Base-by-base conservation (phyloP, 495 filamentous ascomycete species). In the Penicillium simplicissimum region DNA sequence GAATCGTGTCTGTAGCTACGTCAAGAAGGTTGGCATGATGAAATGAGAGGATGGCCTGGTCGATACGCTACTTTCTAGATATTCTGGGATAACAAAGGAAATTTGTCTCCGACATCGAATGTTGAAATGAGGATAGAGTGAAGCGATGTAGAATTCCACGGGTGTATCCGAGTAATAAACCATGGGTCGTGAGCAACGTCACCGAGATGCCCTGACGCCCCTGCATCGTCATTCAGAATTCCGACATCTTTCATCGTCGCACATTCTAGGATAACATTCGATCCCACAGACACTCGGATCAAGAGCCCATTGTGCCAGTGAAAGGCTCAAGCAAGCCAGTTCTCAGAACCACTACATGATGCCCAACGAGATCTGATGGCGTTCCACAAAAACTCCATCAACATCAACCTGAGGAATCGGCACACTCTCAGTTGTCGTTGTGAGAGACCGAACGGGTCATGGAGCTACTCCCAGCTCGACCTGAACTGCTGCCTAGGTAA, bases 401-500 rank as follows among this genome's bases (percentile, higher is more conserved):
- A 59, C 25, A 63, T 63, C 35, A 51, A 38, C 37, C 40, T 63
- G 15, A 34, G 57, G 15, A 47, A 63, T 38, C 55, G 52, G 5
- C 56, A 59, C 51, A 40, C 40, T 40, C 56, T 63, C 33, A 54
- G 43, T 31, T 59, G 61, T 31, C 61, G 49, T 23, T 63, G 61
- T 36, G 28, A 55, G 49, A 28, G 57, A 19, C 55, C 55, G 1
- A 52, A 63, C 19, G 61, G 61, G 9, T 34, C 55, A 11, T 59
- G 55, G 61, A 34, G 33, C 3, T 59, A 55, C 33, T 58, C 61
- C 23, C 23, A 25, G 13, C 35, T 63, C 1, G 61, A 63, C 28
- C 40, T 63, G 49, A 63, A 63, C 21, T 7, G 31, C 15, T 63
- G 61, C 34, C 38, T 63, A 6, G 61, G 61, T 8, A 63, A 63